Base-by-base conservation (phyloP, 805 yeast species). In the Jamesozyma spencerorum region DNA sequence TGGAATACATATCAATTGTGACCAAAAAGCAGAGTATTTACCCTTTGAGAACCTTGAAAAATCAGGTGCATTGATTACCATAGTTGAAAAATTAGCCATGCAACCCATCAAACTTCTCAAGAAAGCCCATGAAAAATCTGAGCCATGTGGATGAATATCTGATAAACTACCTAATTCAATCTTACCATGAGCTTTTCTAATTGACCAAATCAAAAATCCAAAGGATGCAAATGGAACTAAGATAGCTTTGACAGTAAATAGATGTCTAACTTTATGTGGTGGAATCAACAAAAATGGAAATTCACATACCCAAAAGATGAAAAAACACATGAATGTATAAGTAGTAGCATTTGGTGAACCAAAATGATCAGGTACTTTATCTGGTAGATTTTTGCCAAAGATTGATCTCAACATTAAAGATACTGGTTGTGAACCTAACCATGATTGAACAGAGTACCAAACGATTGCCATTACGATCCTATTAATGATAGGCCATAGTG, bases 381-480 rank as follows among this genome's bases (percentile, higher is more conserved):
- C 61, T 22, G 75, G 74, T 46, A 81, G 63, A 59, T 81, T 67
- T 41, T 73, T 69, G 40, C 86, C 85, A 66, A 84, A 87, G 33
- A 87, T 77, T 2, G 94, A 68, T 47, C 75, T 68, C 42, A 87
- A 65, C 90, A 86, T 83, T 39, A 84, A 63, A 45, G 79, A 74
- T 13, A 87, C 77, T 65, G 94, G 82, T 46, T 85, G 75, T 26
- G 90, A 94, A 41, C 94, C 92, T 42, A 88, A 72, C 71, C 86
- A 81, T 18, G 83, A 71, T 57, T 86, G 95, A 22, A 85, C 92
- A 22, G 92, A 78, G 55, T 81, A 85, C 96, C 96, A 87, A 38
- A 87, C 77, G 48, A 77, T 72, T 26, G 86, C 82, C 85, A 87
- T 81, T 10, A 83, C 88, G 30, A 85, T 90, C 64, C 97, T 75